Conservation (phyloP, 768 basidiomycete genomes). For the Dioszegia hungarica region DNA sequence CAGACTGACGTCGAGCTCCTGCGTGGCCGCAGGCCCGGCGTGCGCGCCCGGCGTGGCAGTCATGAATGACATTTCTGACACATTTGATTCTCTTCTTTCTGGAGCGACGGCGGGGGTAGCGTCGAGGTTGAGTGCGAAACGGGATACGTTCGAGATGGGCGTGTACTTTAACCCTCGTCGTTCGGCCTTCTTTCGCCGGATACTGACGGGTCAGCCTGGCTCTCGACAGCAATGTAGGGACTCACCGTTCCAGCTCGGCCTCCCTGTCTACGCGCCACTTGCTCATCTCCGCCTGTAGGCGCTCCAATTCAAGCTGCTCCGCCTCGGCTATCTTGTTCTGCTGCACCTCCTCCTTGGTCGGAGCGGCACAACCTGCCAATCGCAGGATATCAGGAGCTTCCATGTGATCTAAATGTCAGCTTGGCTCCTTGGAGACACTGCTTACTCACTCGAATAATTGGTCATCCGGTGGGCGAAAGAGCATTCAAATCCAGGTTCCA, state of each 20-base stretch:
- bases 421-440: background rate
- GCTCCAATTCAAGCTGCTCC: conserved; percentile 31
- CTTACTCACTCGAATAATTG: conserved; percentile 40
- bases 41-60: background rate
- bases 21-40: background rate
- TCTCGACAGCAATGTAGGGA: background rate
- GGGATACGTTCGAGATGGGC: background rate
- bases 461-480: conserved; percentile 49
- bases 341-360: conserved; percentile 25
- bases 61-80: background rate
- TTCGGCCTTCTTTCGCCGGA: conserved; percentile 32
- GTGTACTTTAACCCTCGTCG: conserved; percentile 23
- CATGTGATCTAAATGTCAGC: conserved; percentile 43
- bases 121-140: conserved; percentile 1
- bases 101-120: background rate
- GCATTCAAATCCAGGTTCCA: conserved; percentile 40
- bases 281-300: conserved; percentile 35
- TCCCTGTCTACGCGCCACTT: conserved; percentile 32
- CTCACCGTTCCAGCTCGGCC: conserved; percentile 39
- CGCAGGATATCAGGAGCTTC: conserved; percentile 47
- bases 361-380: conserved; percentile 32
- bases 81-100: background rate
- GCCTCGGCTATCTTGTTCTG: conserved; percentile 25
- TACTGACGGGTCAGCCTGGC: conserved; percentile 13
- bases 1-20: background rate